A percentile compares a stretch with the other conserved stretches of the same genome.
Evolutionary conservation across 805 yeast species (phyloP).

Genomic region (Yamadazyma phyllophila): DNA sequence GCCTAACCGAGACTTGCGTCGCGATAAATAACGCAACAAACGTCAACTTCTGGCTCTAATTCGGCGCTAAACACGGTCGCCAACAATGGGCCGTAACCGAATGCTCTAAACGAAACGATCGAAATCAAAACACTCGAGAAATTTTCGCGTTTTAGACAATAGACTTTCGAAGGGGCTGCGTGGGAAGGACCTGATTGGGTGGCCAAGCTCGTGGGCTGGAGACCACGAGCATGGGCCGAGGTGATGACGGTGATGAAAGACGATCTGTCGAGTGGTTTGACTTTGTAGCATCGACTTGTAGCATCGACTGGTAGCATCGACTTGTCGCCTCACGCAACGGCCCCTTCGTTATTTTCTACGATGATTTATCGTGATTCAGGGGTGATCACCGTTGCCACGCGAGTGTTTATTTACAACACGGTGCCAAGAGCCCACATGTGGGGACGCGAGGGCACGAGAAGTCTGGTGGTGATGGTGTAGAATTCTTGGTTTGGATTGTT

Average conservation of each 20-base stretch:
- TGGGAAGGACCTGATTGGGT: too few species aligned
- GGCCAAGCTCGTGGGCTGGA: too few species aligned
- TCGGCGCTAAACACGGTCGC: neutral
- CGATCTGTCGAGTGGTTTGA: too few species aligned
- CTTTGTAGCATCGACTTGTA: too few species aligned
- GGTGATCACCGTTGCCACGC: neutral
- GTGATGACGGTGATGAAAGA: too few species aligned
- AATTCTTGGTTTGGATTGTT: neutral
- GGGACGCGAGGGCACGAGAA: too few species aligned
- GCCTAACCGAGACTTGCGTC: constrained; percentile 4
- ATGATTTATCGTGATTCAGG: neutral
- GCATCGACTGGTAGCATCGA: too few species aligned
- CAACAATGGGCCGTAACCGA: neutral
- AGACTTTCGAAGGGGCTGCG: too few species aligned
- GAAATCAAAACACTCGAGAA: neutral
- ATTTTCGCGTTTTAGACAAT: too few species aligned
- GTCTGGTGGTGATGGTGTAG: too few species aligned
- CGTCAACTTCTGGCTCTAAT: neutral
- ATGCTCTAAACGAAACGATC: neutral
- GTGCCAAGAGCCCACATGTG: neutral
- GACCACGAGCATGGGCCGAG: too few species aligned
- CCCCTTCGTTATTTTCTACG: neutral
- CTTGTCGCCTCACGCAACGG: too few species aligned
- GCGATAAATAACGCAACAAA: neutral
- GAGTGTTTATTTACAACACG: constrained; percentile 1